phyloP scores from a whole-genome alignment of 345 rosid species.

The Angophora floribunda region DNA sequence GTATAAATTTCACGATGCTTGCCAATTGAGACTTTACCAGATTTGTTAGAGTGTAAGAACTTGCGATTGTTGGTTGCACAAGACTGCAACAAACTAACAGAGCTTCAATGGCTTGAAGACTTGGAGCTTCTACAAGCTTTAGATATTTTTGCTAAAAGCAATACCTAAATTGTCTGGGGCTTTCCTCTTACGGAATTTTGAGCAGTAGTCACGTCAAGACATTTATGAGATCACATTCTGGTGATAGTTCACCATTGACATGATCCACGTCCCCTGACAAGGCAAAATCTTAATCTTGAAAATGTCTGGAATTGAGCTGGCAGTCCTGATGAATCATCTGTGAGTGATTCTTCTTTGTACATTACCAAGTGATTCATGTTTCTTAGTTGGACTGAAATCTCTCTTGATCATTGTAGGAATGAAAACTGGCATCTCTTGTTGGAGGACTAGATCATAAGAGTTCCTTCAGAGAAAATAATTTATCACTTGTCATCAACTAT shows the following conservation, averaged over 20 bases:
- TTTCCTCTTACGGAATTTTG: not conserved
- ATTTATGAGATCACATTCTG: too few species aligned
- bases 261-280: too few species aligned
- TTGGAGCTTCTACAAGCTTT: not conserved
- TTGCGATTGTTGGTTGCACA: not conserved
- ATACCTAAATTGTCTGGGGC: not conserved
- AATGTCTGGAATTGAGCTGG: not conserved
- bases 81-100: not conserved
- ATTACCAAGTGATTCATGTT: not conserved
- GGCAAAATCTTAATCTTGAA: too few species aligned
- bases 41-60: not conserved
- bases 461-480: not conserved
- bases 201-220: not conserved
- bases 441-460: not conserved
- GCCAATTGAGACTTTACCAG: not conserved
- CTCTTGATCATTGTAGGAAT: not conserved
- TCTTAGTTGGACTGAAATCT: not conserved
- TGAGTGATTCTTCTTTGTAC: not conserved
- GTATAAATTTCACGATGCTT: not conserved
- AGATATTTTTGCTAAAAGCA: not conserved
- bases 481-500: not conserved
- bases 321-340: not conserved
- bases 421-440: not conserved
- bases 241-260: too few species aligned
- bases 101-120: not conserved